A percentile compares a stretch with the other conserved stretches of the same genome.
phyloP scores from a whole-genome alignment of 768 basidiomycete genomes.

The Mycena haematopus region DNA sequence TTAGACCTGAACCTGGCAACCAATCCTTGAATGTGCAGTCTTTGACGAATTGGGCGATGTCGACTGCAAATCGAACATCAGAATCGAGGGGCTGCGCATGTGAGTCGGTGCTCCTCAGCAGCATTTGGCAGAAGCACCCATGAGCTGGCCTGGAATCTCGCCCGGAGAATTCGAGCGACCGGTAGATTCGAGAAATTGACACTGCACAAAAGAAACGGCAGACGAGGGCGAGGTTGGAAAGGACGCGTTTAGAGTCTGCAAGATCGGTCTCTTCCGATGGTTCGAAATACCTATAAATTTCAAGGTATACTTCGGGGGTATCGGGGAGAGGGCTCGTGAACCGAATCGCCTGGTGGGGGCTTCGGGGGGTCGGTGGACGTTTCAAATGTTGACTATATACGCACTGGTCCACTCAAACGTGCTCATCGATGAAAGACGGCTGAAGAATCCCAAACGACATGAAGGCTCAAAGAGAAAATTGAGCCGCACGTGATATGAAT shows the following conservation, averaged over 20 bases:
- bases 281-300: slow-evolving; percentile 45
- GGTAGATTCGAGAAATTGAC: slow-evolving; percentile 48
- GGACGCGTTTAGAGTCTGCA: slow-evolving; percentile 28
- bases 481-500: background rate
- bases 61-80: background rate
- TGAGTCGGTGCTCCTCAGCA: background rate
- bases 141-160: background rate
- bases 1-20: background rate
- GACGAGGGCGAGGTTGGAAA: slow-evolving; percentile 44
- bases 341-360: slow-evolving; percentile 35
- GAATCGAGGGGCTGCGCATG: background rate
- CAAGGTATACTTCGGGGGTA: slow-evolving; percentile 53
- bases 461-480: no score
- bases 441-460: background rate
- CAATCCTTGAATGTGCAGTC: slow-evolving; percentile 24
- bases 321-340: slow-evolving; percentile 31
- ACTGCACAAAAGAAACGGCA: slow-evolving; percentile 51
- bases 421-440: background rate
- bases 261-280: slow-evolving; percentile 27
- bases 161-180: slow-evolving; percentile 36
- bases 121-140: slow-evolving; percentile 11
- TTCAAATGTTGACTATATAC: background rate
- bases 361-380: slow-evolving; percentile 11
- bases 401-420: slow-evolving; percentile 20
- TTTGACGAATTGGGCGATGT: slow-evolving; percentile 13